Base-by-base conservation (phyloP, 305 asterid genomes). In the Solanum hybrid region DNA sequence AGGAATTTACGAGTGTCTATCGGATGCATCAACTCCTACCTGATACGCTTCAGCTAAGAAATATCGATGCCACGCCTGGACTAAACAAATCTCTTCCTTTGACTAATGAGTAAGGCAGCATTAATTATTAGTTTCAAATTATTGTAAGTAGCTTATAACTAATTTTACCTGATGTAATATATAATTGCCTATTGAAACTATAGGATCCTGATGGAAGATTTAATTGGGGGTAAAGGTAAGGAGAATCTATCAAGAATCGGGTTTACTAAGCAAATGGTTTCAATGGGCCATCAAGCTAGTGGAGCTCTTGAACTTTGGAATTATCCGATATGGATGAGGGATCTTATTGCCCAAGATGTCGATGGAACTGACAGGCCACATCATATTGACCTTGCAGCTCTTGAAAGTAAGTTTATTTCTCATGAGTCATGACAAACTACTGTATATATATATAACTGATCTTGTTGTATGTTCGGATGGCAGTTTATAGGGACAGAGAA, bases 281-380 rank as follows among this genome's bases (percentile, higher is more conserved):
- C 98, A 7, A 94, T 95, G 97, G 97, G 98, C 0, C 98, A 94
- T 91, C 98, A 95, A 89, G 91, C 97, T 0, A 91, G 95, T 79
- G 98, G 95, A 61, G 95, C 97, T 11, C 95, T 95, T 22, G 94
- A 93, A 88, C 98, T 94, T 0, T 94, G 93, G 94, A 95, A 94
- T 22, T 95, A 95, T 90, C 98, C 98, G 4, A 1, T 85, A 37
- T 95, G 95, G 94, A 89, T 95, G 15, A 92, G 98, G 79, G 90
- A 92, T 57, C 89, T 94, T 22, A 27, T 91, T 29, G 51, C 92
- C 3, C 96, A 95, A 79, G 90, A 94, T 5, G 88, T 79, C 0
- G 95, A 95, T 37, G 97, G 96, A 57, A 84, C 73, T 1, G 95
- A 93, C 22, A 93, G 95, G 0, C 94, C 94, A 10, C 87, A 92